Evolutionary conservation across 306 rosid genomes (phyloP).

Genomic region (Hippophae gyantsensis): DNA sequence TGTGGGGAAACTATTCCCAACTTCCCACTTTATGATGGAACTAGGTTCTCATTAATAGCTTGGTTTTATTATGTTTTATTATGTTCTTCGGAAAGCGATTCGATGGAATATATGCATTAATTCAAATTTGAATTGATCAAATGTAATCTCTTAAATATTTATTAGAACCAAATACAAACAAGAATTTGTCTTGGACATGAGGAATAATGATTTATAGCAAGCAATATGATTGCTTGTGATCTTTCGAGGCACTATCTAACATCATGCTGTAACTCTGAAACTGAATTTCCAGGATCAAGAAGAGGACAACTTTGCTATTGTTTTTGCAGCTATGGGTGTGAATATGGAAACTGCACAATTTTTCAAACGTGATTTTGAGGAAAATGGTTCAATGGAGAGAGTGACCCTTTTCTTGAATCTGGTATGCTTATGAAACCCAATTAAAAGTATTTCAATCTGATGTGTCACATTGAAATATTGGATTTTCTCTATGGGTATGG

Average conservation of each 20-base stretch:
- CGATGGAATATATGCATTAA: no score
- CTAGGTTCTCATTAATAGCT: no score
- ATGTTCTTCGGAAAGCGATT: no score
- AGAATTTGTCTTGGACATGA: no score
- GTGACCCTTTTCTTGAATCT: conserved; percentile 96
- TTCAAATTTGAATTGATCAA: no score
- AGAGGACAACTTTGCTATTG: conserved; percentile 98
- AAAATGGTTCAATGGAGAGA: conserved; percentile 99
- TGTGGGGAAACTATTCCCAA: no score
- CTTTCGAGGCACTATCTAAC: background rate
- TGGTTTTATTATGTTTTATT: no score
- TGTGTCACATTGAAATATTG: background rate
- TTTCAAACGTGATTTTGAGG: conserved; percentile 98
- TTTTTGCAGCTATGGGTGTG: conserved; percentile 99
- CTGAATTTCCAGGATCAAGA: conserved; percentile 49
- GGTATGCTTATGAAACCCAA: conserved; percentile 37
- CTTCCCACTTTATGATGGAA: no score
- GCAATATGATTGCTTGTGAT: no score
- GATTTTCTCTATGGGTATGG: background rate
- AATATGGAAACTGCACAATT: conserved; percentile 99
- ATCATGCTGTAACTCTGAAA: conserved; percentile 12
- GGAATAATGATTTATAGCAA: no score
- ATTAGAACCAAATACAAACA: no score
- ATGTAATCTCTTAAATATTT: no score
- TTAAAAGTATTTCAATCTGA: background rate